Evolutionary conservation across 2,329 filamentous ascomycete genomes (phyloP).

Genomic region (Seiridium cupressi): DNA sequence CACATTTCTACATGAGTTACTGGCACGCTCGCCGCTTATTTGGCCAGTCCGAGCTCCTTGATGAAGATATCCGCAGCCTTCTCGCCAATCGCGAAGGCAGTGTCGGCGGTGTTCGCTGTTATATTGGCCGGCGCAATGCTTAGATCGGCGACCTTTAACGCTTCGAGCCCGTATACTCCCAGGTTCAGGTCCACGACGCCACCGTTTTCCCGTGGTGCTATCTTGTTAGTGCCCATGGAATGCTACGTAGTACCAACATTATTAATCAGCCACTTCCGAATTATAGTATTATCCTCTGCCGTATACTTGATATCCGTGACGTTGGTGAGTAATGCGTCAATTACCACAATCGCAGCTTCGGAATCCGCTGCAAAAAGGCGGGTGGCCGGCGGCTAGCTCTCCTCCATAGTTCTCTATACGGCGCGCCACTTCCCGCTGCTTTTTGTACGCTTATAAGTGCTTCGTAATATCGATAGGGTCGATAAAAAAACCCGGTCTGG

Average conservation of each 20-base stretch:
- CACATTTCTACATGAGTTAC: no score
- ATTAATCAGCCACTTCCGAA: slow-evolving; percentile 35
- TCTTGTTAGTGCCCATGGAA: slow-evolving; percentile 18
- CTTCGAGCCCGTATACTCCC: slow-evolving; percentile 33
- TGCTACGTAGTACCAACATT: slow-evolving; percentile 35
- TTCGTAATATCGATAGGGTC: slow-evolving; percentile 49
- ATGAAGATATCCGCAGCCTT: slow-evolving; percentile 36
- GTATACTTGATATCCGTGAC: slow-evolving; percentile 41
- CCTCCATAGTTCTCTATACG: slow-evolving; percentile 49
- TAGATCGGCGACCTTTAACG: slow-evolving; percentile 34
- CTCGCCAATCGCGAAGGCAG: slow-evolving; percentile 44
- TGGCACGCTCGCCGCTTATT: no score
- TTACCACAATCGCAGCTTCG: slow-evolving; percentile 30
- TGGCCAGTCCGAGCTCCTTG: slow-evolving; percentile 20
- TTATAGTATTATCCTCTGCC: slow-evolving; percentile 38
- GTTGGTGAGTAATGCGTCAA: slow-evolving; percentile 18
- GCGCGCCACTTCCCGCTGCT: slow-evolving; percentile 54
- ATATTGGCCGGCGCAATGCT: slow-evolving; percentile 29
- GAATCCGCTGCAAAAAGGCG: slow-evolving; percentile 37
- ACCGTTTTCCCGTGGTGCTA: slow-evolving; percentile 29
- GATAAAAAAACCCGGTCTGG: slow-evolving; percentile 49
- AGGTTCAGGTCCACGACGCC: slow-evolving; percentile 37
- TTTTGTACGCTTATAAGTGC: slow-evolving; percentile 61
- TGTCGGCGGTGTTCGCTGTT: slow-evolving; percentile 41
- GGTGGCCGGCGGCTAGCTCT: slow-evolving; percentile 38